Base-by-base conservation (phyloP, 306 rosid genomes). In the Adenanthera pavonina region DNA sequence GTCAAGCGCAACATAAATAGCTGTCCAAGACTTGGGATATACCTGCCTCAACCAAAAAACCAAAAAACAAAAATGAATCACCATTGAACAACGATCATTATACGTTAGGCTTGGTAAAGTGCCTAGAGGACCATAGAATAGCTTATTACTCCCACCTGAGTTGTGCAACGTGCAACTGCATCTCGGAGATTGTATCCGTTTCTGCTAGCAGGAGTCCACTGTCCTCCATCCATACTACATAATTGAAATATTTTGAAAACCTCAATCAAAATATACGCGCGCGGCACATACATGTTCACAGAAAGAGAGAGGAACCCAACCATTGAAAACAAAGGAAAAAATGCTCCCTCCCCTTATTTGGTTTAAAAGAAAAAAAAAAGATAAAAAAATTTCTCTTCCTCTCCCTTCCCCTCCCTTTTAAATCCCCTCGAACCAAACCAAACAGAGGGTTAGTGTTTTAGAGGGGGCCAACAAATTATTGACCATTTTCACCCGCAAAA, bases 171-270 rank as follows among this genome's bases (percentile, higher is more conserved):
- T n/a, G 97, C 76, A 75, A 96, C 81, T 76, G 97, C 99, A 48
- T 96, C 99, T 44, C 94, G 91, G 72, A 93, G 94, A 83, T 96
- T 96, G 88, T 96, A 96, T 52, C 47, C 77, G 41, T 85, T 87
- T 86, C 99, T 88, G 85, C 94, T 89, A 65, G 83, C 72, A 20
- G 86, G 0, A 59, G 90, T 88, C 99, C 99, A 93, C 43, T 87
- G 86, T 52, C 99, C 99, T 82, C 99, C 99, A 72, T 96, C 98
- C 99, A 96, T 91, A 43, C 99, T 95, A 75, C 87, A 77, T n/a
- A 20, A 15, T 75, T 52, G 48, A 51, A 47, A 53, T n/a, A 67
- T 20, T 73, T 82, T 2, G n/a, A 64, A 30, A 48, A 25, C 15
- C 76, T 59, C 48, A 47, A 34, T 60, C 56, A 49, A 44, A 34